Evolutionary conservation across 2,329 filamentous ascomycete species (phyloP).

Genomic region (Mycocentrospora acerina): DNA sequence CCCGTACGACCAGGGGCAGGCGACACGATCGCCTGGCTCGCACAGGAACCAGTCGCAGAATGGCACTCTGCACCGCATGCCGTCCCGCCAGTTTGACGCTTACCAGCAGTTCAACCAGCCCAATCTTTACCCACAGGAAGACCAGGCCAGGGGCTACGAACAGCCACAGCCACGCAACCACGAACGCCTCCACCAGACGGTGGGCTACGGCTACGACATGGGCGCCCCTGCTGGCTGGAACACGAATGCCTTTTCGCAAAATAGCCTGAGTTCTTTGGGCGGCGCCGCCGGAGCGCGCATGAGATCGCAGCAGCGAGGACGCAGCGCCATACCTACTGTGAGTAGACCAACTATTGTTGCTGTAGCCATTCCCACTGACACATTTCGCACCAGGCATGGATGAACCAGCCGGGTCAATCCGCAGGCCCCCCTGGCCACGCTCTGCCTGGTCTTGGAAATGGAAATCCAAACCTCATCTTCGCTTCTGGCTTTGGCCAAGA

Average conservation of each 20-base stretch:
- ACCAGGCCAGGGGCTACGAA: slow-evolving; percentile 55
- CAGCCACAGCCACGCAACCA: slow-evolving; percentile 36
- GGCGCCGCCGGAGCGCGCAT: slow-evolving; percentile 54
- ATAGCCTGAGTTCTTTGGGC: slow-evolving; percentile 62
- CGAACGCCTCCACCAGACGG: slow-evolving; percentile 61
- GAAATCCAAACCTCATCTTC: slow-evolving; percentile 33
- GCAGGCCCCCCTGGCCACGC: slow-evolving; percentile 48
- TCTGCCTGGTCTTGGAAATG: slow-evolving; percentile 43
- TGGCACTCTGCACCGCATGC: slow-evolving; percentile 67
- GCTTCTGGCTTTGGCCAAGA: slow-evolving; percentile 51
- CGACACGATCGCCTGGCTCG: slow-evolving; percentile 71
- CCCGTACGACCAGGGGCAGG: slow-evolving; percentile 36
- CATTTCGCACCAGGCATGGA: slow-evolving; percentile 56
- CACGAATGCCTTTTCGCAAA: slow-evolving; percentile 69
- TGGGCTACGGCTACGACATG: slow-evolving; percentile 69
- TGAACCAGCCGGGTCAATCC: slow-evolving; percentile 51
- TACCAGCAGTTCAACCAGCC: slow-evolving; percentile 64
- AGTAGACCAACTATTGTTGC: slow-evolving; percentile 43
- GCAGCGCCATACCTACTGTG: slow-evolving; percentile 70
- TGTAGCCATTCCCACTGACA: background rate
- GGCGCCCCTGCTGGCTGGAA: slow-evolving; percentile 76
- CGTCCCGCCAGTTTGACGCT: slow-evolving; percentile 76
- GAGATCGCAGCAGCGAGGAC: slow-evolving; percentile 57
- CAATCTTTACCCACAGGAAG: slow-evolving; percentile 71
- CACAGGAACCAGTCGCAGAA: slow-evolving; percentile 61